These are phyloP conservation scores for Cronartium ribicola DNA, from an alignment of 1,284 basidiomycete genomes.

Conservation along the genomic window DNA sequence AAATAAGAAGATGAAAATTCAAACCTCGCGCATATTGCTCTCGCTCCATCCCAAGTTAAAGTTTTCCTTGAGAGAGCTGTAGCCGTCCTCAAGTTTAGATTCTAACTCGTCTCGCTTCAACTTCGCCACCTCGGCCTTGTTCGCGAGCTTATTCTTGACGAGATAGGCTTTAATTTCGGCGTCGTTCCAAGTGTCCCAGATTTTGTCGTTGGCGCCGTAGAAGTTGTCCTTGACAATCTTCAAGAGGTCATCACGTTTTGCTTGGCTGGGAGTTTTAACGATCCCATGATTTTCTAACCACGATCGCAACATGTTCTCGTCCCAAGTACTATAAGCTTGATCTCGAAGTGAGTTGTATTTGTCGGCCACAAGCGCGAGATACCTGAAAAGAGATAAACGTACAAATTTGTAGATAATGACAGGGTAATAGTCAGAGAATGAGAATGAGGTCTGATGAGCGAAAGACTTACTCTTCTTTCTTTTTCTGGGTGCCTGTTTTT, in stretches of 20 bases:
- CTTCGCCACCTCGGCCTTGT: constrained; percentile 43
- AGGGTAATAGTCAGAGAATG: constrained; percentile 6
- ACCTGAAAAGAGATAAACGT: not conserved
- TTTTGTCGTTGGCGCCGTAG: constrained; percentile 46
- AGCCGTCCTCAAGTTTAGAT: constrained; percentile 71
- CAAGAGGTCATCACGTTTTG: constrained; percentile 42
- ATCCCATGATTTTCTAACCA: constrained; percentile 48
- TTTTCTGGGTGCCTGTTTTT: constrained; percentile 26
- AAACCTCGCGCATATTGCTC: constrained; percentile 47
- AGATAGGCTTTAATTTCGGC: constrained; percentile 57
- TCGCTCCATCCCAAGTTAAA: constrained; percentile 72
- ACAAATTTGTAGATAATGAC: constrained; percentile 45
- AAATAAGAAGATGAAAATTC: not conserved
- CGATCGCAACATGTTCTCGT: constrained; percentile 41
- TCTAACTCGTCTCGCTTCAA: constrained; percentile 66
- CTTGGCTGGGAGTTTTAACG: constrained; percentile 45
- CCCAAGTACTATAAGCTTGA: constrained; percentile 21
- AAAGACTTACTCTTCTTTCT: constrained; percentile 30
- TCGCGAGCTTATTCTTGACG: constrained; percentile 46
- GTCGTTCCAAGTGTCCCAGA: constrained; percentile 57
- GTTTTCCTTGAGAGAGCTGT: constrained; percentile 64
- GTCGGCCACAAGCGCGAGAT: constrained; percentile 22
- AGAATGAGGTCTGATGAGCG: not conserved
- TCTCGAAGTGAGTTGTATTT: constrained; percentile 38
- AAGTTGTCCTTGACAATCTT: constrained; percentile 40